Percentiles rank a stretch among this genome's conserved stretches.
These are phyloP conservation scores for Fusarium sp. DNA, from an alignment of 2,329 filamentous ascomycete genomes.

Conservation along the genomic window DNA sequence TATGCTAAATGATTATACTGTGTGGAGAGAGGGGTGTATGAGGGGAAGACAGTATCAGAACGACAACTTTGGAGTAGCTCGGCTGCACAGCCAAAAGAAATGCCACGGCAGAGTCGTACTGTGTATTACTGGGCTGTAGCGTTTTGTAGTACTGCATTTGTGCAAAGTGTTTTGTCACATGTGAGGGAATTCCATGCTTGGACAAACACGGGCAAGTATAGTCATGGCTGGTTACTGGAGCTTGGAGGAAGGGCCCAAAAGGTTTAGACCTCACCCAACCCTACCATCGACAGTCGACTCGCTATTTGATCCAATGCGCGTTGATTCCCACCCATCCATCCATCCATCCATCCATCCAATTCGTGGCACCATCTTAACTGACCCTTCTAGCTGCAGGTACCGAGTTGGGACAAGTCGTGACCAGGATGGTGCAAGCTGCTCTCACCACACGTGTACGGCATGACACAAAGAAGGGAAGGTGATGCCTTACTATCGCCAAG, in stretches of 20 bases:
- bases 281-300: background rate
- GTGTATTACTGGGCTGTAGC: background rate
- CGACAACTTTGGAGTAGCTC: slow-evolving; percentile 24
- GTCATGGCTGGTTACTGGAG: background rate
- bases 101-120: slow-evolving; percentile 27
- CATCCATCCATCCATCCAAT: slow-evolving; percentile 18
- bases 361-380: slow-evolving; percentile 34
- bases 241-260: slow-evolving; percentile 8
- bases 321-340: slow-evolving; percentile 20
- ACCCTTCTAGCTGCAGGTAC: slow-evolving; percentile 42
- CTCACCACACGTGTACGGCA: slow-evolving; percentile 8
- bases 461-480: background rate
- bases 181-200: slow-evolving; percentile 27
- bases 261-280: slow-evolving; percentile 13
- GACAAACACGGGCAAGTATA: background rate
- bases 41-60: slow-evolving; percentile 26
- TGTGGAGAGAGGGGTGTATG: slow-evolving; percentile 23
- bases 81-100: slow-evolving; percentile 27
- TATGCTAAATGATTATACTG: background rate
- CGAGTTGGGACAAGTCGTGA: slow-evolving; percentile 40
- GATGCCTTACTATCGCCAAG: background rate
- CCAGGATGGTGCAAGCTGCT: slow-evolving; percentile 30
- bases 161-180: slow-evolving; percentile 25
- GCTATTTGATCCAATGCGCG: slow-evolving; percentile 5
- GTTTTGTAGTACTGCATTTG: background rate